Percentiles rank a stretch among this genome's conserved stretches.
These are phyloP conservation scores for Kodamaea leandrae DNA, from an alignment of 805 yeast species.

Conservation along the genomic window DNA sequence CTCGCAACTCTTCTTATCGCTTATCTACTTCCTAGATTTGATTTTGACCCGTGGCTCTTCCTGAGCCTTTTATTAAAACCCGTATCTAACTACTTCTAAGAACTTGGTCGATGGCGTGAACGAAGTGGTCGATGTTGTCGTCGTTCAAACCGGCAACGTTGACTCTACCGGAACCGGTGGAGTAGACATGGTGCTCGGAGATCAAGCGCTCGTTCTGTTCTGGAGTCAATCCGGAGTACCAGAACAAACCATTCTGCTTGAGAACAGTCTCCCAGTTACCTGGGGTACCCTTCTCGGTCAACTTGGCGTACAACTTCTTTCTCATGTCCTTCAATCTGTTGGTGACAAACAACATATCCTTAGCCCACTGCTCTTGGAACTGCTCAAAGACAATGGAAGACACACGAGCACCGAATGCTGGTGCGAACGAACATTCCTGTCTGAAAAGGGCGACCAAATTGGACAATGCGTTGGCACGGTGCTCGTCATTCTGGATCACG, in stretches of 20 bases:
- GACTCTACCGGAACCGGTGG: constrained; percentile 40
- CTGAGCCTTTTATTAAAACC: too few species aligned
- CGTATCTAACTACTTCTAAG: constrained; percentile 23
- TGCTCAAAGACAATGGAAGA: constrained; percentile 21
- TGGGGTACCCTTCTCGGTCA: constrained; percentile 38
- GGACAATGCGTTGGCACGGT: constrained; percentile 19
- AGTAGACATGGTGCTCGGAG: constrained; percentile 37
- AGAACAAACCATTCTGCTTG: constrained; percentile 42
- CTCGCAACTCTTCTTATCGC: too few species aligned
- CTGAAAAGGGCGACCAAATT: constrained; percentile 34
- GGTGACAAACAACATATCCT: constrained; percentile 32
- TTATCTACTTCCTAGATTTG: too few species aligned
- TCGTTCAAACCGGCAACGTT: constrained; percentile 45
- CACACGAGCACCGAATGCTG: constrained; percentile 46
- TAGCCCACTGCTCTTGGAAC: constrained; percentile 28
- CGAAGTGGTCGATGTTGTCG: constrained; percentile 37
- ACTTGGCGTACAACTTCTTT: constrained; percentile 24
- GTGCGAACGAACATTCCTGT: constrained; percentile 45
- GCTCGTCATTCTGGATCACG: constrained; percentile 20
- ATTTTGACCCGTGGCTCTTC: too few species aligned
- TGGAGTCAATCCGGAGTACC: constrained; percentile 41
- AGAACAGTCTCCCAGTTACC: constrained; percentile 41
- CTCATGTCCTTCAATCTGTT: constrained; percentile 33
- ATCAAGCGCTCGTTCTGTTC: constrained; percentile 32
- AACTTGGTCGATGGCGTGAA: constrained; percentile 35